Base-by-base conservation (phyloP, 1,284 basidiomycete species). In the Cryptococcus sp. region DNA sequence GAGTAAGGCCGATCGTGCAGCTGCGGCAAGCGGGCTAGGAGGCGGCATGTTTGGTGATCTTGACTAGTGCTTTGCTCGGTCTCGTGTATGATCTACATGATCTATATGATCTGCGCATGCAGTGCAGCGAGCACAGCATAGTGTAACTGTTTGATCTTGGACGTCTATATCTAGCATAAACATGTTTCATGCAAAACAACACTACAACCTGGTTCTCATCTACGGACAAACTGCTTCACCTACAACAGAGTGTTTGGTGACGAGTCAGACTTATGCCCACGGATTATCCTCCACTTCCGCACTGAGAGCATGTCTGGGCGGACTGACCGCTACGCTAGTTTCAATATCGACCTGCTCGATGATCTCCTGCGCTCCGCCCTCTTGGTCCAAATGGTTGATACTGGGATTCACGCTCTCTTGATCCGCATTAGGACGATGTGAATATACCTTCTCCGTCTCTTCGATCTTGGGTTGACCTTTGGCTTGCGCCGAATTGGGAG, bases 21-120 rank as follows among this genome's bases (percentile, higher is more conserved):
- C 81, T 63, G 90, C 87, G 73, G 82, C 81, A 85, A 62, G 53
- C 7, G 65, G 63, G 40, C 90, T 88, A 74, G 82, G 81, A 85
- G 66, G 58, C 16, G 70, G 71, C 35, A 74, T 76, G 73, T 77
- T 76, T 65, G 75, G 75, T 57, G 76, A 66, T 50, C 57, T 78
- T 22, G 75, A 76, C 45, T 77, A 67, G 30, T 5, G 30, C 30
- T 3, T 10, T 35, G 30, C 30, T 35, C 30, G 10, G 5, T 35
- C 13, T 35, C 10, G 30, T n/a, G n/a, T n/a, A n/a, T n/a, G n/a
- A n/a, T n/a, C n/a, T n/a, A n/a, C n/a, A n/a, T n/a, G n/a, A n/a
- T n/a, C n/a, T n/a, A n/a, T 35, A 35, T 35, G 2, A 35, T 13
- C 25, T 23, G 45, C 25, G 19, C 45, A 47, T 47, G 4, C 20